phyloP scores from a whole-genome alignment of 805 yeast genomes.

The Metschnikowia anglica region DNA sequence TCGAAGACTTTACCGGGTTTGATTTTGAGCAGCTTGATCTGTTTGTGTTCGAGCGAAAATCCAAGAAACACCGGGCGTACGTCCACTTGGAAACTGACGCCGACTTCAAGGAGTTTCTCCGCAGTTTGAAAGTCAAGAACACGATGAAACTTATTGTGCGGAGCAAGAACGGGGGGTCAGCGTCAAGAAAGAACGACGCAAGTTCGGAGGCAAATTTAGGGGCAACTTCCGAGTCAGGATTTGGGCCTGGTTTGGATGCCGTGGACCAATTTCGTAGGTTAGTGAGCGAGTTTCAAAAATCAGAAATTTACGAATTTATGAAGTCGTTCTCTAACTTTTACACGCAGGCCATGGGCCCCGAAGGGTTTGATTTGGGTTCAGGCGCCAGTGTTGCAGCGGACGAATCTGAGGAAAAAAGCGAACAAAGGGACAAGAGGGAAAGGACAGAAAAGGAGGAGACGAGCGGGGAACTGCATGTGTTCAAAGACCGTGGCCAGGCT shows the following conservation, averaged over 20 bases:
- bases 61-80: slow-evolving; percentile 45
- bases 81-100: slow-evolving; percentile 36
- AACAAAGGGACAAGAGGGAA: neutral
- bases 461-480: neutral
- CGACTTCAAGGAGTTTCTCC: slow-evolving; percentile 44
- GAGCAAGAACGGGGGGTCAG: slow-evolving; percentile 1
- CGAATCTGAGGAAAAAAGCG: neutral
- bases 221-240: neutral
- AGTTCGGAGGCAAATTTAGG: too few species aligned
- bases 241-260: slow-evolving; percentile 8
- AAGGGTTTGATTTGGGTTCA: neutral
- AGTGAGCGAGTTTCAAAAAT: slow-evolving; percentile 16
- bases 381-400: neutral
- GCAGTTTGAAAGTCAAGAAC: slow-evolving; percentile 50
- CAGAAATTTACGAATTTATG: slow-evolving; percentile 16
- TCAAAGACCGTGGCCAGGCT: neutral
- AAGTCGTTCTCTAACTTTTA: slow-evolving; percentile 13
- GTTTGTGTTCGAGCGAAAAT: slow-evolving; percentile 35
- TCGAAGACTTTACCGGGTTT: slow-evolving; percentile 5
- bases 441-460: neutral
- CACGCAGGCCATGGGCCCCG: slow-evolving; percentile 9
- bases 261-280: slow-evolving; percentile 15
- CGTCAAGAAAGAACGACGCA: too few species aligned
- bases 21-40: too few species aligned
- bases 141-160: slow-evolving; percentile 35